Base-by-base conservation (phyloP, 441 rosid species). In the Macaranga tanarius region DNA sequence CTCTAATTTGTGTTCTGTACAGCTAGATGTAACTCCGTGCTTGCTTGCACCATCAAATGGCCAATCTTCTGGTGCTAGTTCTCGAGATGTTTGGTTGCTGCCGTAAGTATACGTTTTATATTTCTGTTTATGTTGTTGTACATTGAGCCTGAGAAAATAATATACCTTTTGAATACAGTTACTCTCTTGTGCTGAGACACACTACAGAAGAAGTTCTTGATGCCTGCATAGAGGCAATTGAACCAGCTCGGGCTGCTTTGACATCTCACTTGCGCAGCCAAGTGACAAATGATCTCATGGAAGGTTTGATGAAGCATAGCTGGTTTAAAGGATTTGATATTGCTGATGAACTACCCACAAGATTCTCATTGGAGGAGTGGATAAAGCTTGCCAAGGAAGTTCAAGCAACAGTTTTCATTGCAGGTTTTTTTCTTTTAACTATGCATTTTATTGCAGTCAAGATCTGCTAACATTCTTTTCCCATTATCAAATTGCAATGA, bases 151-250 rank as follows among this genome's bases (percentile, higher is more conserved):
- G 66, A 42, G 57, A n/a, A 75, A 59, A 19, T 72, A 70, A 69
- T 70, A 34, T 65, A 64, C 54, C 64, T 47, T 40, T 77, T 78
- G 59, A 67, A 76, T 81, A 51, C 91, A 95, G 98, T 76, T 95
- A 95, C 81, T 91, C 98, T 73, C 90, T 90, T 82, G 97, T 95
- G 76, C 86, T 92, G 76, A 90, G 98, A 82, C 99, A 95, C 91
- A 92, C 99, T 26, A 89, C 90, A 52, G 99, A 95, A 89, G 98
- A 95, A 87, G 90, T 95, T 77, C 95, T 87, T 73, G 98, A 84
- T 58, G 97, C 93, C 4, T 91, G 99, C 82, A 70, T 83, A 62
- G 99, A 92, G 84, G 92, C 98, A 52, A 85, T 92, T 42, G 93
- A 95, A 77, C 98, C 97, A 70, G 83, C 84, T 76, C 87, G 89